Conservation (phyloP, 208 protist genomes). For the Leishmania tropica region DNA sequence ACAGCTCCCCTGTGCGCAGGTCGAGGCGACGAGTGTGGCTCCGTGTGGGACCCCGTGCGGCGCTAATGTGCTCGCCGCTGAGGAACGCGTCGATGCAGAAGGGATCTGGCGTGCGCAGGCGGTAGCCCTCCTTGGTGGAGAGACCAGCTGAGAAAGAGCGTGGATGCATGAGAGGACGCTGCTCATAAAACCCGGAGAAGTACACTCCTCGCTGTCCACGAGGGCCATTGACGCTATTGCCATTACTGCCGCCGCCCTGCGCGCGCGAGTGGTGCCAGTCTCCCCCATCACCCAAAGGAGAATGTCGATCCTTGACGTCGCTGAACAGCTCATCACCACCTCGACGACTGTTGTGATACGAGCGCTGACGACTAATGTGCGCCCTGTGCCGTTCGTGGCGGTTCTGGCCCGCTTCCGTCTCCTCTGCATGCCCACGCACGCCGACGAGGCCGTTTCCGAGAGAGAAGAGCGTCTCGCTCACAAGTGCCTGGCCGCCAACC, state of each 20-base stretch:
- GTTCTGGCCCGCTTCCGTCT: constrained; percentile 37
- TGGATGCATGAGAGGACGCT: constrained; percentile 43
- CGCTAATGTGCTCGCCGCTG: constrained; percentile 78
- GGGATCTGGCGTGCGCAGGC: constrained; percentile 77
- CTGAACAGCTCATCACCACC: not conserved
- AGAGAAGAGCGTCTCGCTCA: constrained; percentile 85
- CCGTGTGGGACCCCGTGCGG: constrained; percentile 51
- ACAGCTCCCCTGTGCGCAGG: constrained; percentile 73
- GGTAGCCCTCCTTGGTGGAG: constrained; percentile 61
- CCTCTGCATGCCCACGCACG: constrained; percentile 81
- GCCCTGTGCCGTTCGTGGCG: constrained; percentile 13
- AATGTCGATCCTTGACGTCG: not conserved
- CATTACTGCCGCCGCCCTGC: constrained; percentile 4
- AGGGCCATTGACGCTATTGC: not conserved
- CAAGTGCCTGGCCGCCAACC: constrained; percentile 30
- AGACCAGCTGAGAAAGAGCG: constrained; percentile 39
- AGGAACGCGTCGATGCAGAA: constrained; percentile 88
- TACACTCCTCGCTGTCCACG: constrained; percentile 41
- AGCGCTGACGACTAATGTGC: constrained; percentile 17
- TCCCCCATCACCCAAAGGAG: not conserved
- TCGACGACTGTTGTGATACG: constrained; percentile 7
- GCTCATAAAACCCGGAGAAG: constrained; percentile 78
- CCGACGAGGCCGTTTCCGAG: constrained; percentile 83
- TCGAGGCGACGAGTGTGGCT: constrained; percentile 72
- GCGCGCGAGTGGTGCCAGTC: not conserved